Conservation (phyloP, 1,139 yeast species). For the Eremothecium coryli region DNA sequence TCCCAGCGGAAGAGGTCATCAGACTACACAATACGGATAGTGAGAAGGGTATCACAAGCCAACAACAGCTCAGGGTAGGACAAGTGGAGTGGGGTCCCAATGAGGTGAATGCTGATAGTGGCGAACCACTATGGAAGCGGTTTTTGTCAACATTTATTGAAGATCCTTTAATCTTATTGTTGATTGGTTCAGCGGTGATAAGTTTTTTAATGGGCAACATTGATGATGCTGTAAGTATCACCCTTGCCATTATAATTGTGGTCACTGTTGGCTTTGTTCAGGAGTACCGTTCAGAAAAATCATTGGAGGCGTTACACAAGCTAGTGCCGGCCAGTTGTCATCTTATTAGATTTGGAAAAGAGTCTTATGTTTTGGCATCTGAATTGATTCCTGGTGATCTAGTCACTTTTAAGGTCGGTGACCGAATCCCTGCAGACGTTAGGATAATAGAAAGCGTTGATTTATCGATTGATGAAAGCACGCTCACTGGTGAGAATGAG, state of each 20-base stretch:
- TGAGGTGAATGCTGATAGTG: constrained; percentile 24
- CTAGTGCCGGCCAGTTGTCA: constrained; percentile 93
- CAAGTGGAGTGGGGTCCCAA: constrained; percentile 59
- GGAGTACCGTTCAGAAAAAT: constrained; percentile 89
- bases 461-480: constrained; percentile 79
- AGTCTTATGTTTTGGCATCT: constrained; percentile 73
- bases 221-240: constrained; percentile 85
- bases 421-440: constrained; percentile 89
- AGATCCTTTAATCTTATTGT: constrained; percentile 76
- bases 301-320: constrained; percentile 80
- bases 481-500: constrained; percentile 85
- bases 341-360: constrained; percentile 67
- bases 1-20: constrained; percentile 54
- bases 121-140: constrained; percentile 45
- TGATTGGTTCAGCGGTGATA: constrained; percentile 79
- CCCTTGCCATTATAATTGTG: constrained; percentile 80
- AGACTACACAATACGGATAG: constrained; percentile 53
- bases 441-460: constrained; percentile 71
- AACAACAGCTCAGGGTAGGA: constrained; percentile 62
- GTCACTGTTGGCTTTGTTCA: constrained; percentile 95
- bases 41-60: constrained; percentile 49
- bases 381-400: constrained; percentile 90
- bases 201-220: constrained; percentile 86
- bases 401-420: constrained; percentile 83
- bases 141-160: constrained; percentile 74